phyloP scores from a whole-genome alignment of 352 stramenopile species.

The Blastocystis sp. region DNA sequence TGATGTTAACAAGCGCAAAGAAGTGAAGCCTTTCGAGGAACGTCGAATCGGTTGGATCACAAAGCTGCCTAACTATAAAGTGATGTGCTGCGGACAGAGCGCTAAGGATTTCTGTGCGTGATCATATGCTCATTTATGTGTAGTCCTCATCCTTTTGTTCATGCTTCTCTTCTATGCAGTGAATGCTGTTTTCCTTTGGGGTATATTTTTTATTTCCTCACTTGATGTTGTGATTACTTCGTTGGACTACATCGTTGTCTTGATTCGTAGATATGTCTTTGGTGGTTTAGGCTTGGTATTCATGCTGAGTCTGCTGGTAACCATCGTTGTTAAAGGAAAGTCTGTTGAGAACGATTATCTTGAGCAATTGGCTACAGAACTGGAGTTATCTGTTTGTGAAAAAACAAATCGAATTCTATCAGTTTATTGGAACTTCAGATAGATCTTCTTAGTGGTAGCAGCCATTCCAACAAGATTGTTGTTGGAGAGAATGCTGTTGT shows the following conservation, averaged over 20 bases:
- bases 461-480: slow-evolving; percentile 49
- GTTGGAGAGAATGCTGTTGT: slow-evolving; percentile 13
- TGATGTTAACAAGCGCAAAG: background rate
- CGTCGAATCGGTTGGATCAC: slow-evolving; percentile 31
- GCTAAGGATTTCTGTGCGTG: background rate
- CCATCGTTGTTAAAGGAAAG: background rate
- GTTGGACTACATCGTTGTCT: background rate
- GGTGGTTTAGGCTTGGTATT: background rate
- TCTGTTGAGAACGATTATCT: background rate
- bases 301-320: background rate
- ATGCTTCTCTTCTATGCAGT: slow-evolving; percentile 16
- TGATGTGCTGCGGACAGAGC: slow-evolving; percentile 15
- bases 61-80: background rate
- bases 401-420: too few relatives aligned
- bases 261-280: background rate
- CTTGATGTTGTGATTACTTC: background rate
- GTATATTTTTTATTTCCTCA: background rate
- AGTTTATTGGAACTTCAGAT: slow-evolving; percentile 40
- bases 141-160: background rate
- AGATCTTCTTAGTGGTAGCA: slow-evolving; percentile 36
- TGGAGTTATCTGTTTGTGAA: background rate
- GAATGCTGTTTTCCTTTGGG: background rate
- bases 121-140: background rate
- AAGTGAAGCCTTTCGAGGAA: background rate
- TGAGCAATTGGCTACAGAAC: background rate